Percentiles rank a stretch among this genome's conserved stretches.
phyloP scores from a whole-genome alignment of 306 rosid genomes.

The Crotalaria pallida region DNA sequence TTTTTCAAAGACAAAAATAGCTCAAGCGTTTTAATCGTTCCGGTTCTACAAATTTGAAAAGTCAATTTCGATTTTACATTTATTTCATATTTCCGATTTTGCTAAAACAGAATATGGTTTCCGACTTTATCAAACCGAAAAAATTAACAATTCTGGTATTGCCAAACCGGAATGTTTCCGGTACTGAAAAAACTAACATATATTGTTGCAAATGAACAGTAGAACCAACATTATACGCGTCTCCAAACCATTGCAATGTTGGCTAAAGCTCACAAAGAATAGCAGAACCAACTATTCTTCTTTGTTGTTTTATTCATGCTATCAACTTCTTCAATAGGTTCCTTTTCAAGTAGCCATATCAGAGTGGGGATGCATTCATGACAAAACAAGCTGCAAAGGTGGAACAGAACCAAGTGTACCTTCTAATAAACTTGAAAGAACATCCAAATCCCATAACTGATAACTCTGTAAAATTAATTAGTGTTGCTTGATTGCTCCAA shows the following conservation, averaged over 20 bases:
- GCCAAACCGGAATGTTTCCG: too few relatives aligned
- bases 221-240: background rate
- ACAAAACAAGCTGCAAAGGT: too few relatives aligned
- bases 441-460: slow-evolving; percentile 4
- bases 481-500: background rate
- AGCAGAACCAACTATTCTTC: slow-evolving; percentile 29
- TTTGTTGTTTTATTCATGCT: slow-evolving; percentile 41
- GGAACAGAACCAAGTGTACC: slow-evolving; percentile 48
- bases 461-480: background rate
- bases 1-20: too few relatives aligned
- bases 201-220: background rate
- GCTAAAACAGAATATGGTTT: too few relatives aligned
- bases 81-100: too few relatives aligned
- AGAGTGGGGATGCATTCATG: too few relatives aligned
- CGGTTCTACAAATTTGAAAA: too few relatives aligned
- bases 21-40: too few relatives aligned
- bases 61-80: too few relatives aligned
- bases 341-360: slow-evolving; percentile 34
- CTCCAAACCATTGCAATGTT: slow-evolving; percentile 10
- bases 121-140: too few relatives aligned
- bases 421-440: slow-evolving; percentile 39
- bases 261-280: background rate
- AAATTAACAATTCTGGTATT: too few relatives aligned
- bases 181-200: too few relatives aligned
- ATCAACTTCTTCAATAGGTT: slow-evolving; percentile 49